These are phyloP conservation scores for Daldinia grandis DNA, from an alignment of 495 filamentous ascomycete genomes.

Conservation along the genomic window DNA sequence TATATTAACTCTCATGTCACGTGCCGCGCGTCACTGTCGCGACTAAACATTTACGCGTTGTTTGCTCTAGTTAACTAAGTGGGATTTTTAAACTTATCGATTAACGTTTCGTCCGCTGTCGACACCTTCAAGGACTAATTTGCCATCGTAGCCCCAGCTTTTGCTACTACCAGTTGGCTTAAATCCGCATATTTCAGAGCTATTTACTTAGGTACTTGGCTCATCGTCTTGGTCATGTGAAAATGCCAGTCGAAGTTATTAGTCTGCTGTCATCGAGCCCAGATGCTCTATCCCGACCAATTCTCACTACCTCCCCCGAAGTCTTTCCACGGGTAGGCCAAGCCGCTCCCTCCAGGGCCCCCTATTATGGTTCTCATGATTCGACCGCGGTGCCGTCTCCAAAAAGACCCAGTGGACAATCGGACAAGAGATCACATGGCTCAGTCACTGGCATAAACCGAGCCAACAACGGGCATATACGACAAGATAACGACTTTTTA, in stretches of 20 bases:
- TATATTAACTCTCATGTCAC: slow-evolving; percentile 9
- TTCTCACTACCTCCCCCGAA: slow-evolving; percentile 4
- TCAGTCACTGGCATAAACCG: slow-evolving; percentile 16
- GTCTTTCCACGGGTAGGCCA: slow-evolving; percentile 8
- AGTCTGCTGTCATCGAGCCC: slow-evolving; percentile 49
- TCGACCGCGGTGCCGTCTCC: background rate
- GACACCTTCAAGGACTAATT: background rate
- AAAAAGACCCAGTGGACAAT: background rate
- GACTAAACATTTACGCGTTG: slow-evolving; percentile 1
- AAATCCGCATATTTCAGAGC: background rate
- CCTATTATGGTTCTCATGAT: slow-evolving; percentile 11
- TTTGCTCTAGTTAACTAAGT: background rate
- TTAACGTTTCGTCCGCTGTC: background rate
- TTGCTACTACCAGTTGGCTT: slow-evolving; percentile 5
- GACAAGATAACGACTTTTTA: slow-evolving; percentile 37
- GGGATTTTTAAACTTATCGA: background rate
- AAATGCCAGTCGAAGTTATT: slow-evolving; percentile 53
- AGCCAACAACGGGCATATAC: background rate
- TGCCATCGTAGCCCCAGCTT: background rate
- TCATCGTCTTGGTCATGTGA: slow-evolving; percentile 18
- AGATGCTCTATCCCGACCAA: slow-evolving; percentile 22
- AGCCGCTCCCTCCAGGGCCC: slow-evolving; percentile 13
- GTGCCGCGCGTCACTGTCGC: slow-evolving; percentile 31
- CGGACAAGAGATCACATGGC: slow-evolving; percentile 4
- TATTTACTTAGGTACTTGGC: background rate